A percentile compares a stretch with the other conserved stretches of the same genome.
Conservation (phyloP, 2,329 filamentous ascomycete genomes). For the Neonectria neomacrospora region DNA sequence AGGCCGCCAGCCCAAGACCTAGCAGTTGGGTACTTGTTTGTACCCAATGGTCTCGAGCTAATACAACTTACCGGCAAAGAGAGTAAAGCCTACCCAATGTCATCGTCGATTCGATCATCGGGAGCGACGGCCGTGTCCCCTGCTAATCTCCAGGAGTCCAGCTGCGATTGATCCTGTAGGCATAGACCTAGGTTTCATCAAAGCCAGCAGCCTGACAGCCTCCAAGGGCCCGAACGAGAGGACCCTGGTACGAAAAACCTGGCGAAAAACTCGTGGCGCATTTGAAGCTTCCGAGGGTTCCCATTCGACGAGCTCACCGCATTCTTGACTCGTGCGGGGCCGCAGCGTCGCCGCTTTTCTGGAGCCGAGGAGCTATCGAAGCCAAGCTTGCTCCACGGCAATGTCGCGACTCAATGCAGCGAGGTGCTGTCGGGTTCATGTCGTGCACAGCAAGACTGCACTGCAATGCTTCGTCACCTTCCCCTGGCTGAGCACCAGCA, state of each 20-base stretch:
- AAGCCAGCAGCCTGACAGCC: constrained; percentile 8
- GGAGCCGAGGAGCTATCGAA: not conserved
- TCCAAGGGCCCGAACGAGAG: not conserved
- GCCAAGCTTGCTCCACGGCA: not conserved
- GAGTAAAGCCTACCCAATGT: constrained; percentile 1
- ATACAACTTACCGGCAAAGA: constrained; percentile 6
- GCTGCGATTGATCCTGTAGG: constrained; percentile 6
- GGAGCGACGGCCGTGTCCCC: constrained; percentile 12
- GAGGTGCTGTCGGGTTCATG: too few species aligned
- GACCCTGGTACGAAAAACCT: constrained; percentile 18
- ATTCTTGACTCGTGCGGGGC: not conserved
- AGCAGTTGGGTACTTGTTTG: not conserved
- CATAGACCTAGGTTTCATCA: constrained; percentile 25
- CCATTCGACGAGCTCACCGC: constrained; percentile 40
- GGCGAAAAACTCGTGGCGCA: constrained; percentile 31
- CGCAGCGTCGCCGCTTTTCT: not conserved
- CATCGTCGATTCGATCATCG: constrained; percentile 6
- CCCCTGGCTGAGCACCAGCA: not conserved
- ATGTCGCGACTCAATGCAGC: not conserved
- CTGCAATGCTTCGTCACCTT: not conserved
- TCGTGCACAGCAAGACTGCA: not conserved
- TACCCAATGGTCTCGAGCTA: not conserved
- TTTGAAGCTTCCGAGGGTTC: constrained; percentile 37
- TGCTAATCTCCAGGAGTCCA: constrained; percentile 3
- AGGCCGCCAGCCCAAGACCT: constrained; percentile 6